Evolutionary conservation across 1,139 yeast species (phyloP).

Genomic region (Protomyces gravidus): DNA sequence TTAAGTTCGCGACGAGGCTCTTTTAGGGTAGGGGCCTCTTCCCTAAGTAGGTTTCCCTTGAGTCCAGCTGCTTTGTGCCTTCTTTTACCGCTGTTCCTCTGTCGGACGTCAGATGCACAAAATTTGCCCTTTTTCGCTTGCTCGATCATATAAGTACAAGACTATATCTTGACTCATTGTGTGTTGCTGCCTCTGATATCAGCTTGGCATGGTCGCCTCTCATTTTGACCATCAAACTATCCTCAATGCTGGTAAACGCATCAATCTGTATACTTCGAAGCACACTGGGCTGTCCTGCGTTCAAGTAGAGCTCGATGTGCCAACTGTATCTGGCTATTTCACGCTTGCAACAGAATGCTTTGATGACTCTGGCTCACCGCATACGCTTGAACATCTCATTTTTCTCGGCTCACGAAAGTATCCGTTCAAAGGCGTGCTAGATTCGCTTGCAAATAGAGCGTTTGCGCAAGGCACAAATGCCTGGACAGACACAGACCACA

Average conservation of each 20-base stretch:
- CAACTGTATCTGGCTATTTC: constrained; percentile 86
- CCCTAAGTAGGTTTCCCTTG: too few species aligned
- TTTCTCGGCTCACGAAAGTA: constrained; percentile 90
- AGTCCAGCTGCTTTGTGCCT: too few species aligned
- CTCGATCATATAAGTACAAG: too few species aligned
- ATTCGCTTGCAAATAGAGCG: constrained; percentile 76
- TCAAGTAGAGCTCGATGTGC: constrained; percentile 73
- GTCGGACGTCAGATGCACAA: too few species aligned
- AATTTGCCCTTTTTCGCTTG: too few species aligned
- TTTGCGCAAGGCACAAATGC: constrained; percentile 83
- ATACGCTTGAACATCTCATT: constrained; percentile 81
- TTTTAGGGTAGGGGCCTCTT: too few species aligned
- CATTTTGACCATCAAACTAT: constrained; percentile 22
- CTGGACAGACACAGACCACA: constrained; percentile 95
- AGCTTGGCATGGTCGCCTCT: constrained; percentile 12
- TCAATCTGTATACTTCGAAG: constrained; percentile 15
- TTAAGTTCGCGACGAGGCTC: too few species aligned
- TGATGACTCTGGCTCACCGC: constrained; percentile 89
- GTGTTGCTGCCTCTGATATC: too few species aligned
- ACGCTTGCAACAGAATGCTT: constrained; percentile 90
- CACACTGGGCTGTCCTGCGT: constrained; percentile 75
- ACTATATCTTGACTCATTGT: too few species aligned
- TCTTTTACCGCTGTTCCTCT: too few species aligned
- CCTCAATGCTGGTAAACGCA: constrained; percentile 6
- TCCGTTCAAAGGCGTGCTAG: constrained; percentile 89